Evolutionary conservation across 768 basidiomycete species (phyloP).

Genomic region (Leccinum broughii): DNA sequence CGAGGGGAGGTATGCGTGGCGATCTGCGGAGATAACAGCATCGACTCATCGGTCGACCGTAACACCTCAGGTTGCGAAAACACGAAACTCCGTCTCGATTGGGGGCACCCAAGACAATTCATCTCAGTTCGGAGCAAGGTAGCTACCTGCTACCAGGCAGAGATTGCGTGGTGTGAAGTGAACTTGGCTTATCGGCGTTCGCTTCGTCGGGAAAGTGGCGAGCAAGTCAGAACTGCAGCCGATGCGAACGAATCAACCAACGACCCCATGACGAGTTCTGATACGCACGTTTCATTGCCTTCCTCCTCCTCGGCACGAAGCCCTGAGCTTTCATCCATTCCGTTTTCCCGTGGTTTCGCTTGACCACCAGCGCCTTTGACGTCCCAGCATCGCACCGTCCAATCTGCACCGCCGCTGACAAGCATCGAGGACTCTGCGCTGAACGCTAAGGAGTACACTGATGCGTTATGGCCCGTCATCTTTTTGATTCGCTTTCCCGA

Average conservation of each 20-base stretch:
- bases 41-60: no score
- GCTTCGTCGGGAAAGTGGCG: constrained; percentile 92
- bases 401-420: constrained; percentile 90
- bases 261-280: background rate
- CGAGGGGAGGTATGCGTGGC: background rate
- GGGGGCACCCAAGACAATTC: background rate
- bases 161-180: constrained; percentile 96
- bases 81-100: background rate
- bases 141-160: constrained; percentile 82
- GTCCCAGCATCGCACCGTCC: constrained; percentile 99
- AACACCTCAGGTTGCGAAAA: background rate
- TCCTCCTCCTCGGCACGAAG: constrained; percentile 48
- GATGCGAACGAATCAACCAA: constrained; percentile 2
- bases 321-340: constrained; percentile 36
- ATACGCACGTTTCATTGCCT: constrained; percentile 68
- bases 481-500: constrained; percentile 95
- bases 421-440: constrained; percentile 89
- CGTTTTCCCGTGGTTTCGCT: constrained; percentile 59
- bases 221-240: constrained; percentile 73
- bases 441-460: constrained; percentile 89
- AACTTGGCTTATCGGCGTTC: constrained; percentile 88
- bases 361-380: constrained; percentile 77
- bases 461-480: constrained; percentile 90
- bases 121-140: constrained; percentile 58
- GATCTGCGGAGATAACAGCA: background rate